Base-by-base conservation (phyloP, 2,329 filamentous ascomycete genomes). In the Colletotrichum lupini region DNA sequence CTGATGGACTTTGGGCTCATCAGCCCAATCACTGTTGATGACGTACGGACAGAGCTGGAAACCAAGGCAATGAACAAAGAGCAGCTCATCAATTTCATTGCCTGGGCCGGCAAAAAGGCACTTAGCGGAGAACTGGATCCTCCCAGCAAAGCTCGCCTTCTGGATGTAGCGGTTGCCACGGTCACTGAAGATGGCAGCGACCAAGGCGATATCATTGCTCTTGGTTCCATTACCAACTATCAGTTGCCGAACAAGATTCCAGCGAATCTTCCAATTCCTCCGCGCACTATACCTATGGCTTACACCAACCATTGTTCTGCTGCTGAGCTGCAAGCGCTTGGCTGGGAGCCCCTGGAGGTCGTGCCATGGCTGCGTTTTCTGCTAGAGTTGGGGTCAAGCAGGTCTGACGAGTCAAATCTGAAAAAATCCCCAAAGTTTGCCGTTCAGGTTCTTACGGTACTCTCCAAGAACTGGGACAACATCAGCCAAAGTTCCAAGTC, bases 401-500 rank as follows among this genome's bases (percentile, higher is more conserved):
- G 89, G 49, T 79, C 88, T 4, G 85, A 90, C 5, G 88, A 92
- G 2, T 89, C 94, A 77, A 92, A 93, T 80, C 85, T 98, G 8
- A 94, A 92, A 0, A 89, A 87, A 67, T 93, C 92, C 0, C 83
- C 94, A 26, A 88, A 90, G 22, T 97, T 98, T 79, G 92, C 96
- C 8, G 87, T 91, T 0, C 92, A 94, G 75, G 89, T 98, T 11
- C 87, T 99, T 37, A 90, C 90, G 1, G 89, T 98, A 1, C 79
- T 98, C 24, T 97, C 96, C 1, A 98, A 96, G 80, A 92, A 93
- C 76, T 99, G 95, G 95, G 96, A 98, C 61, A 89, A 89, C n/a
- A 83, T 97, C 19, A 92, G 91, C 75, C 85, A 86, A 57, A 85
- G 85, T 3, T 92, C 92, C 2, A 97, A 93, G 80, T 86, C 88